Conservation (phyloP, 192 early-diverging fungal species). For the Piromyces finnis region DNA sequence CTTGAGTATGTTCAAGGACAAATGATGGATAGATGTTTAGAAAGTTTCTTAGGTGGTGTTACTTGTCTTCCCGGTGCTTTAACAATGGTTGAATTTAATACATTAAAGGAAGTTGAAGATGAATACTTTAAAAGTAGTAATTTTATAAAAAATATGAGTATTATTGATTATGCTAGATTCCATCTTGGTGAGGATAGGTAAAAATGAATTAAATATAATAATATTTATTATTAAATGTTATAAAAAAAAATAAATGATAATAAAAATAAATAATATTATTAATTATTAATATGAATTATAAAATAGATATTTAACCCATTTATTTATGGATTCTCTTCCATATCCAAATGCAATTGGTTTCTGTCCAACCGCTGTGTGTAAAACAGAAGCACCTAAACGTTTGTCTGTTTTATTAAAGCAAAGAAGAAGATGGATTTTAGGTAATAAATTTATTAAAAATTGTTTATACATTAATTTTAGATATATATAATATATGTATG, state of each 20-base stretch:
- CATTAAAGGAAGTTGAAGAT: constrained; percentile 5
- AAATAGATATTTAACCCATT: constrained; percentile 18
- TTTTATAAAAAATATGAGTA: constrained; percentile 9
- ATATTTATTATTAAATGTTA: background rate
- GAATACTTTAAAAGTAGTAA: constrained; percentile 12
- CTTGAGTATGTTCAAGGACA: constrained; percentile 22
- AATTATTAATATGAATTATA: background rate
- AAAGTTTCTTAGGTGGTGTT: constrained; percentile 12
- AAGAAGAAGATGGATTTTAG: constrained; percentile 22
- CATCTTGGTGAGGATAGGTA: constrained; percentile 22
- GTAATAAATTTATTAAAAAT: too few species aligned
- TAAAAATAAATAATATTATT: background rate
- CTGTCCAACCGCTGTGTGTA: constrained; percentile 13
- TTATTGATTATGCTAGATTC: constrained; percentile 16
- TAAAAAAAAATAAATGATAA: background rate
- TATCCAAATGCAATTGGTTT: constrained; percentile 13
- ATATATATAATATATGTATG: background rate
- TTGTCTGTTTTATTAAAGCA: constrained; percentile 15
- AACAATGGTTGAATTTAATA: constrained; percentile 15
- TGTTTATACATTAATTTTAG: background rate
- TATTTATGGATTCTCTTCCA: constrained; percentile 13
- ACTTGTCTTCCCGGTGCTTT: constrained; percentile 20
- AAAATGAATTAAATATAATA: background rate
- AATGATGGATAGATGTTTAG: constrained; percentile 12
- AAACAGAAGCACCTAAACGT: constrained; percentile 19